A percentile compares a stretch with the other conserved stretches of the same genome.
These are phyloP conservation scores for Pluteus cervinus DNA, from an alignment of 768 basidiomycete species.

Conservation along the genomic window DNA sequence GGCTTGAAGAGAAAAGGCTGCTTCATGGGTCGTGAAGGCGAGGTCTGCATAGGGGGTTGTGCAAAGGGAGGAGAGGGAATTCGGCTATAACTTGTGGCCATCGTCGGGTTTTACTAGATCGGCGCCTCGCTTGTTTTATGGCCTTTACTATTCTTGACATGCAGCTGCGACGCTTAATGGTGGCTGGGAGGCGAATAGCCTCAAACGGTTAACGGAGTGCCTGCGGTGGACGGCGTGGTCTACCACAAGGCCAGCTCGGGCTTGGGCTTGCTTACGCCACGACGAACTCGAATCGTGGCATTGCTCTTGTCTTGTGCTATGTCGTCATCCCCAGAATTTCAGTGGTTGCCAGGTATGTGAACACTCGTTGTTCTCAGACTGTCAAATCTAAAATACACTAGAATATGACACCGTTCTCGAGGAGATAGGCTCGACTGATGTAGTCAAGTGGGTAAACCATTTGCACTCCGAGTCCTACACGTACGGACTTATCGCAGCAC, in stretches of 20 bases:
- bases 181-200: too few species aligned
- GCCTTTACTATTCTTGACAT: too few species aligned
- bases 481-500: constrained; percentile 30
- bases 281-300: background rate
- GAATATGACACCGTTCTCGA: constrained; percentile 56
- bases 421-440: constrained; percentile 59
- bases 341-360: constrained; percentile 48
- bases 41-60: too few species aligned
- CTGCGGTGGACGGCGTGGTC: constrained; percentile 16
- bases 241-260: constrained; percentile 24
- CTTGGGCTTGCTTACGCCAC: background rate
- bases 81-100: too few species aligned
- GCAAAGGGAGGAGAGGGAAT: too few species aligned
- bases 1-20: constrained; percentile 18
- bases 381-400: constrained; percentile 17
- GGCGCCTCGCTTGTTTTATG: too few species aligned
- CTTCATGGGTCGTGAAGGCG: constrained; percentile 15
- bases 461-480: too few species aligned
- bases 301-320: constrained; percentile 4
- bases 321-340: constrained; percentile 22
- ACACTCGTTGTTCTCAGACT: background rate
- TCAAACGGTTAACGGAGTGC: too few species aligned
- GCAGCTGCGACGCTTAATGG: too few species aligned
- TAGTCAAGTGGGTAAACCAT: constrained; percentile 43
- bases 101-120: too few species aligned